Evolutionary conservation across 2,329 filamentous ascomycete genomes (phyloP).

Genomic region (Macrophomina pseudophaseolina): DNA sequence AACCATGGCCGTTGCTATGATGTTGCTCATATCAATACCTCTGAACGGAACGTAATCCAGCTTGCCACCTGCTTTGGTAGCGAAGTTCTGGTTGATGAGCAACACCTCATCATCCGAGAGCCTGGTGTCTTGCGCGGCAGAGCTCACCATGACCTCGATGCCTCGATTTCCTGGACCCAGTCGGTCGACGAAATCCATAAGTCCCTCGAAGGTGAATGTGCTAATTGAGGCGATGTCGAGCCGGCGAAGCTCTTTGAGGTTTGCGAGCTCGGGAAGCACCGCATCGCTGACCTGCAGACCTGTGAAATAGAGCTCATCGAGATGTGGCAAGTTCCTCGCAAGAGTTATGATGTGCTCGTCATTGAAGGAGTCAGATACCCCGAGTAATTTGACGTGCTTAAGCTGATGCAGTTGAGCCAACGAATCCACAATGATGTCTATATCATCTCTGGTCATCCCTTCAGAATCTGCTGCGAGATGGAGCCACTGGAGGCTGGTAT

Average conservation of each 20-base stretch:
- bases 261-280: conserved; percentile 51
- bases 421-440: conserved; percentile 56
- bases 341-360: conserved; percentile 57
- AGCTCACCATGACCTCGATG: conserved; percentile 50
- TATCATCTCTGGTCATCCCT: conserved; percentile 52
- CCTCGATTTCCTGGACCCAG: conserved; percentile 50
- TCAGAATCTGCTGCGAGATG: conserved; percentile 55
- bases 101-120: conserved; percentile 48
- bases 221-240: conserved; percentile 63
- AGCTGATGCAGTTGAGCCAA: conserved; percentile 60
- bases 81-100: conserved; percentile 45
- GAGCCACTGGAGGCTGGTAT: conserved; percentile 57
- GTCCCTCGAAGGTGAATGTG: conserved; percentile 58
- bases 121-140: conserved; percentile 50
- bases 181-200: conserved; percentile 52
- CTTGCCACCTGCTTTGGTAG: conserved; percentile 48
- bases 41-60: conserved; percentile 51
- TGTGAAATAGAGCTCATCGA: conserved; percentile 63
- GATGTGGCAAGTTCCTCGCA: conserved; percentile 49
- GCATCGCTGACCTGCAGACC: conserved; percentile 60
- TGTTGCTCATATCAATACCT: conserved; percentile 40
- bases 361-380: conserved; percentile 58
- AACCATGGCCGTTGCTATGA: not conserved
- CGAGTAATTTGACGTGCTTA: conserved; percentile 58
- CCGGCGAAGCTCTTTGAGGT: conserved; percentile 55